A percentile compares a stretch with the other conserved stretches of the same genome.
These are phyloP conservation scores for Verbena officinalis DNA, from an alignment of 257 asterid genomes.

Conservation along the genomic window DNA sequence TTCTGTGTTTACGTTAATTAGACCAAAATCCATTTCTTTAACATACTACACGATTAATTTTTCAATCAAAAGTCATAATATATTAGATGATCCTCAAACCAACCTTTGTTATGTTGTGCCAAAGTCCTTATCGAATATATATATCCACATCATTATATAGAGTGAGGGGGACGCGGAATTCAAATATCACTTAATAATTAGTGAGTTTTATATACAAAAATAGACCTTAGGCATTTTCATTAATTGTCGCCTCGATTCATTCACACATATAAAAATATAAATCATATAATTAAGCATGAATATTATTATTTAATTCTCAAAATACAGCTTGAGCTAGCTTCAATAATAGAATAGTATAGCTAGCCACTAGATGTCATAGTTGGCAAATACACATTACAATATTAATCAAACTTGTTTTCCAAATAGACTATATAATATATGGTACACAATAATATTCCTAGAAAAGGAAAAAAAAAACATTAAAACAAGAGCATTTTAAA, in stretches of 20 bases:
- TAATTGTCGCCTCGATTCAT: conserved; percentile 14
- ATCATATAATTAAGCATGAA: too few species aligned
- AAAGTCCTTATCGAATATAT: not conserved
- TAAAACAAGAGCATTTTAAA: not conserved
- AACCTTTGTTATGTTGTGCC: not conserved
- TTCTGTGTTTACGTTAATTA: too few species aligned
- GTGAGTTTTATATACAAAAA: not conserved
- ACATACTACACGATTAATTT: too few species aligned
- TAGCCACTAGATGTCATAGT: not conserved
- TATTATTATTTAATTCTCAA: not conserved
- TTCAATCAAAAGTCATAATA: not conserved
- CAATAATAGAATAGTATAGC: not conserved
- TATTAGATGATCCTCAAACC: not conserved
- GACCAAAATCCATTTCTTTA: too few species aligned
- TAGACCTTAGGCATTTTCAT: conserved; percentile 2
- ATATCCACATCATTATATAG: not conserved
- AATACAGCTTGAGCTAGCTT: too few species aligned
- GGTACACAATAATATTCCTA: conserved; percentile 9
- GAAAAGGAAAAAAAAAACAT: conserved; percentile 1
- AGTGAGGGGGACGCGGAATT: too few species aligned
- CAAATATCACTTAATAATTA: not conserved
- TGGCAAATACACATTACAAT: conserved; percentile 13
- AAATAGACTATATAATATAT: not conserved
- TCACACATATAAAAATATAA: too few species aligned
- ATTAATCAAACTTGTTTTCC: not conserved